A percentile compares a stretch with the other conserved stretches of the same genome.
phyloP scores from a whole-genome alignment of 345 rosid genomes.

The Eucalyptus sp. region DNA sequence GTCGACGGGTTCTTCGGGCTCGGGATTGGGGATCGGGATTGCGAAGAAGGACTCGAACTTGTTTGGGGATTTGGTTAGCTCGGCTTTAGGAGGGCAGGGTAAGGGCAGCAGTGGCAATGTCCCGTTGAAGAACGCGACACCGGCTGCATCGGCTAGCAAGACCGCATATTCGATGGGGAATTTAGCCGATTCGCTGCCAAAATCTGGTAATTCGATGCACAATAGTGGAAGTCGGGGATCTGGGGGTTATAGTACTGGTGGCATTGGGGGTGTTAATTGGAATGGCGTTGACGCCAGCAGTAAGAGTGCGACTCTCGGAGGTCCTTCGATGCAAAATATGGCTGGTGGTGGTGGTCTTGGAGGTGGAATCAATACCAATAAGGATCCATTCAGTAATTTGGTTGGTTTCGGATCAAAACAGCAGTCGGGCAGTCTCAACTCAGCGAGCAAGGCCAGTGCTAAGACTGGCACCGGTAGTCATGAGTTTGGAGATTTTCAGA shows the following conservation, averaged over 20 bases:
- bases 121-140: slow-evolving; percentile 53
- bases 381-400: slow-evolving; percentile 81
- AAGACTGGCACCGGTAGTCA: slow-evolving; percentile 12
- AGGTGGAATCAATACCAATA: slow-evolving; percentile 30
- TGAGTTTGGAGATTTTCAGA: slow-evolving; percentile 50
- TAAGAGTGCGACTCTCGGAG: slow-evolving; percentile 48
- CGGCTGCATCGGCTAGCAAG: slow-evolving; percentile 13
- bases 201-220: slow-evolving; percentile 22
- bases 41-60: slow-evolving; percentile 61
- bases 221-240: slow-evolving; percentile 37
- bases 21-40: slow-evolving; percentile 39
- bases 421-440: slow-evolving; percentile 37
- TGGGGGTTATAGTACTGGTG: slow-evolving; percentile 27
- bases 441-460: slow-evolving; percentile 30
- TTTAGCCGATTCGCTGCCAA: slow-evolving; percentile 73
- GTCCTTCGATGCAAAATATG: slow-evolving; percentile 49
- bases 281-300: slow-evolving; percentile 9
- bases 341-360: slow-evolving; percentile 1
- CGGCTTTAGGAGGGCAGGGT: slow-evolving; percentile 82
- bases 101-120: slow-evolving; percentile 30
- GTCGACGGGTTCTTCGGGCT: slow-evolving; percentile 17
- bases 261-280: neutral
- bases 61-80: slow-evolving; percentile 82
- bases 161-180: slow-evolving; percentile 69
- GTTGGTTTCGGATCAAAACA: slow-evolving; percentile 56